phyloP scores from a whole-genome alignment of 805 yeast species.

The Blastobotrys muscicola region DNA sequence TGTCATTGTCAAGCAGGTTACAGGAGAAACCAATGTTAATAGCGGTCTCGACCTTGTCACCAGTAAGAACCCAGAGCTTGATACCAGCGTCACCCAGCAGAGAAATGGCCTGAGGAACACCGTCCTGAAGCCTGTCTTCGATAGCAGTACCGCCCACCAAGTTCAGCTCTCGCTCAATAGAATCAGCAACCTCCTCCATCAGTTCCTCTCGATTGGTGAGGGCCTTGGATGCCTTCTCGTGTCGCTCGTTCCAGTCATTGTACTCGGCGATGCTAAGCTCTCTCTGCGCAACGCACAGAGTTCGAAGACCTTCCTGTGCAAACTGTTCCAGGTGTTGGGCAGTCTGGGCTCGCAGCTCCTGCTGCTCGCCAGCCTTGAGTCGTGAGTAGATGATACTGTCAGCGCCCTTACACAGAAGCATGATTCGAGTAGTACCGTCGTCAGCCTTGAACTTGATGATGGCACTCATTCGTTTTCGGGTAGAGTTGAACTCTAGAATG shows the following conservation, averaged over 20 bases:
- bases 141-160: conserved; percentile 77
- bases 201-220: conserved; percentile 52
- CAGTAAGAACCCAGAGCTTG: conserved; percentile 77
- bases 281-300: conserved; percentile 63
- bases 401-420: conserved; percentile 65
- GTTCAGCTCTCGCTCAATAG: conserved; percentile 48
- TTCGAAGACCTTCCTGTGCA: conserved; percentile 73
- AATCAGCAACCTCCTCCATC: conserved; percentile 50
- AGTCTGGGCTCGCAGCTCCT: conserved; percentile 45
- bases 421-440: conserved; percentile 27
- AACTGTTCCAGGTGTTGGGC: conserved; percentile 63
- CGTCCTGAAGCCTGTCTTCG: conserved; percentile 71
- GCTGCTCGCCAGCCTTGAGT: conserved; percentile 31
- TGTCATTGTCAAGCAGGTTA: conserved; percentile 57
- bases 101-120: conserved; percentile 70
- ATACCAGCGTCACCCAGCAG: conserved; percentile 65
- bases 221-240: conserved; percentile 49
- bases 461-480: conserved; percentile 73
- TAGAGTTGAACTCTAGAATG: conserved; percentile 59
- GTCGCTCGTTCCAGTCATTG: conserved; percentile 45
- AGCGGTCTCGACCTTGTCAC: conserved; percentile 83
- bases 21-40: conserved; percentile 81
- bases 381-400: conserved; percentile 64
- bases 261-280: conserved; percentile 40
- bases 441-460: conserved; percentile 39